Conservation (phyloP, 2,329 filamentous ascomycete species). For the Celoporthe dispersa region DNA sequence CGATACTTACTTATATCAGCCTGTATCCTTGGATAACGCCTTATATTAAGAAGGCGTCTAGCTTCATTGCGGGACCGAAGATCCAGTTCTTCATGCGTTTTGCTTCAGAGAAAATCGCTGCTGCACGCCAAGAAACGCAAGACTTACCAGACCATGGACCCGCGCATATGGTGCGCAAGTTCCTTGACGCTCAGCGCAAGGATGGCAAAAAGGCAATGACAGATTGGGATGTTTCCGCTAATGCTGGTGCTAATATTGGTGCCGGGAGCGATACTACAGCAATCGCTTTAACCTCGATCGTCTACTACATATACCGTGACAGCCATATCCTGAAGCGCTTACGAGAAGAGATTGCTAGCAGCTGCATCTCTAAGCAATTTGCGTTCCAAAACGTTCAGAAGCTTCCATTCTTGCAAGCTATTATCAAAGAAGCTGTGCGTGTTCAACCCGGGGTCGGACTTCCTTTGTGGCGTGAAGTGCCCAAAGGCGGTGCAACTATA, state of each 20-base stretch:
- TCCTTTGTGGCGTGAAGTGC: slow-evolving; percentile 54
- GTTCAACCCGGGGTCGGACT: slow-evolving; percentile 54
- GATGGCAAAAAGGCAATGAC: neutral
- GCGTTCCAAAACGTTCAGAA: slow-evolving; percentile 58
- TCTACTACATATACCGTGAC: slow-evolving; percentile 8
- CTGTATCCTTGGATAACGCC: neutral
- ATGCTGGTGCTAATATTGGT: slow-evolving; percentile 24
- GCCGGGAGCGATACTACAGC: slow-evolving; percentile 47
- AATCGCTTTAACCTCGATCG: neutral
- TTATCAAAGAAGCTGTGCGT: slow-evolving; percentile 75
- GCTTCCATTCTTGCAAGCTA: slow-evolving; percentile 41
- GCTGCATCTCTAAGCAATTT: slow-evolving; percentile 39
- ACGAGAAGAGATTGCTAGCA: slow-evolving; percentile 72
- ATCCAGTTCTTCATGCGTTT: slow-evolving; percentile 4
- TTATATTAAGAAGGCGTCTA: neutral
- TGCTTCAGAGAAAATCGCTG: neutral
- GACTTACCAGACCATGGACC: neutral
- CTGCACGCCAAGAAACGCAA: neutral
- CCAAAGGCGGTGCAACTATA: slow-evolving; percentile 37
- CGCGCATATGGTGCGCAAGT: neutral
- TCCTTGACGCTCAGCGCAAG: neutral
- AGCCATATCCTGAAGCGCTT: slow-evolving; percentile 69
- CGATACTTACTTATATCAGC: neutral
- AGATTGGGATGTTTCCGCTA: neutral
- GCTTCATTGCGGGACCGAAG: neutral